Evolutionary conservation across 176 grass and related monocot genomes (phyloP), one percentile per base, ranked within the genome.

Genomic region (Raddia distichophylla): DNA sequence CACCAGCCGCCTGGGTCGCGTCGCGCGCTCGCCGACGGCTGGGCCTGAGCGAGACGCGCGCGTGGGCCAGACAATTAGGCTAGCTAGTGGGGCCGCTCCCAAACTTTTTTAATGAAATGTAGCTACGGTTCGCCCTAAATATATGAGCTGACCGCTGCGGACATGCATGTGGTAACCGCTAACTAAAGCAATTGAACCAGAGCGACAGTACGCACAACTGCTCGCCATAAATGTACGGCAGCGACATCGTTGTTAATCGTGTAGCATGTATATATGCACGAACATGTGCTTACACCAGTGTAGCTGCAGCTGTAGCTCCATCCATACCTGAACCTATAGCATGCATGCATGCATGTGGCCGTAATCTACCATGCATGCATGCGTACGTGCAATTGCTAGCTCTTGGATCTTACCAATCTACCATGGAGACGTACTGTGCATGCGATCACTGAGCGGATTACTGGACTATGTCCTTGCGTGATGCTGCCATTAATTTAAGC

Each of bases 161-260:
- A 57, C 58, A 37, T 46, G 57, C 58, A 37, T 46, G 57, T 46
- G 56, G 37, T 44, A 9, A 58, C 66, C 70, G 64, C 78, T 81
- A 81, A 60, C 67, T 60, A 81, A 71, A 82, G 2, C 32, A 22
- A 82, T 40, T 20, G 20, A 7, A 78, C 55, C 72, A 43, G 79
- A 63, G 56, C 34, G 46, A n/a, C 85, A 47, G 64, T 46, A 34
- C 66, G 67, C 46, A 52, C 60, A 81, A 81, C 70, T 81, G 32
- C 71, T 60, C 19, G 44, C 16, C 40, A 76, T 51, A 37, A 82
- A 82, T 77, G 64, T 77, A 77, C 34, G 60, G 50, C 43, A 67
- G 80, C 13, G 17, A 67, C 75, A 69, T 49, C 56, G 58, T 87
- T 76, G 14, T 64, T 83, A 72, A 59, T 83, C 67, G n/a, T 27